Base-by-base conservation (phyloP, 306 rosid species). In the Prunus salicina region DNA sequence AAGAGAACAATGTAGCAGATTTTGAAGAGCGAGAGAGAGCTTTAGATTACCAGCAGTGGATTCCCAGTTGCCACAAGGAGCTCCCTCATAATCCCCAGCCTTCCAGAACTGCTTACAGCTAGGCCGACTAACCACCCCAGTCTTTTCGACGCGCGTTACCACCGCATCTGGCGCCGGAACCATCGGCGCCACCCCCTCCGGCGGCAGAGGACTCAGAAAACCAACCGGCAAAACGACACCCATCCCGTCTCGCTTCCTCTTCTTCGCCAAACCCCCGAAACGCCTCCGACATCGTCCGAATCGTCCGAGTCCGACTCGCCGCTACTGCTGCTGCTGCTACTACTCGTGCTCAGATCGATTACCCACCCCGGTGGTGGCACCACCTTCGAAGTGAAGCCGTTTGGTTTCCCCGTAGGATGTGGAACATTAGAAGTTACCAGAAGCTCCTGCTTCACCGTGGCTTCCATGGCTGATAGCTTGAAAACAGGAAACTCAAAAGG, bases 81-180 rank as follows among this genome's bases (percentile, higher is more conserved):
- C 74, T n/a, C 88, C 93, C 32, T 87, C 98, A 38, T 86, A 96
- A 69, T 96, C 97, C 2, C 99, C 99, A 0, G 98, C 99, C 83
- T 96, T 96, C 99, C 99, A 96, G 24, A 96, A 96, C 86, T 96
- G 98, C 80, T 87, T 92, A 57, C 72, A 55, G 18, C 84, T 52
- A 20, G 63, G 61, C 25, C 43, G 60, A 50, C 69, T 74, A 16
- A 64, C 53, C 12, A 46, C 56, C 22, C 67, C 15, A 12, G 12
- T 25, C 18, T n/a, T 27, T 2, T 81, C 75, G n/a, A 49, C 78
- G 11, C 41, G 32, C 19, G 65, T 66, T 11, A 47, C 45, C 10
- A 67, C 71, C 65, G 16, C 19, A 12, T n/a, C 64, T 27, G 83
- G 81, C 53, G 45, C 81, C 57, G 84, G 87, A 72, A 76, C 64